phyloP scores from a whole-genome alignment of 306 rosid species.

The Bauhinia variegata region DNA sequence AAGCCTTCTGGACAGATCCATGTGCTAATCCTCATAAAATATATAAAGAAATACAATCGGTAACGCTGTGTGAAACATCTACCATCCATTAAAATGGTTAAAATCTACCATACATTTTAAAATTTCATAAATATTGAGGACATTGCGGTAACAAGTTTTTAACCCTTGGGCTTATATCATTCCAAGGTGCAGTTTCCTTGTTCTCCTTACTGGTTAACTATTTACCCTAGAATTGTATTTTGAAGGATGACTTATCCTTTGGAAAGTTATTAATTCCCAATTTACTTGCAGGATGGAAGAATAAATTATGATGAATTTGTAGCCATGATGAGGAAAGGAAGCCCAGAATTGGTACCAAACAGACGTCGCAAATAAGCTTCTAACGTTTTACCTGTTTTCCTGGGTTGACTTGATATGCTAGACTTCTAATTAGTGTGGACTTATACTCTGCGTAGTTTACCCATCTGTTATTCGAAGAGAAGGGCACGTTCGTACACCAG shows the following conservation, averaged over 20 bases:
- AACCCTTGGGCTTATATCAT: background rate
- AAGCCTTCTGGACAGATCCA: background rate
- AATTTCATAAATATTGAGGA: too few species aligned
- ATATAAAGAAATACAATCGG: background rate
- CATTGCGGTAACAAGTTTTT: too few species aligned
- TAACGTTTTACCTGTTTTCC: constrained; percentile 11
- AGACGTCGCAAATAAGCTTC: constrained; percentile 64
- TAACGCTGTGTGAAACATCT: background rate
- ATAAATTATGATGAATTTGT: constrained; percentile 90
- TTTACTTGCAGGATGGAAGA: constrained; percentile 74
- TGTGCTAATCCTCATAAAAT: constrained; percentile 3
- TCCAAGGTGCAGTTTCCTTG: background rate
- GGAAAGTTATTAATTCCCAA: constrained; percentile 20
- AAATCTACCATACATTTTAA: too few species aligned
- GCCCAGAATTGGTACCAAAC: constrained; percentile 60
- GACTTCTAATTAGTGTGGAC: background rate
- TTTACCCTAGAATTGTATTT: background rate
- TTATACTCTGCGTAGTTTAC: background rate
- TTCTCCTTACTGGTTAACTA: constrained; percentile 8
- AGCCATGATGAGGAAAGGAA: constrained; percentile 97
- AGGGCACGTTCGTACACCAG: background rate
- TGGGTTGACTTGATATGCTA: background rate
- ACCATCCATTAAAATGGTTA: too few species aligned
- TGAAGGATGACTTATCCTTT: constrained; percentile 6
- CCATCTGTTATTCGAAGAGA: background rate